phyloP scores from a whole-genome alignment of 2,329 filamentous ascomycete genomes.

The Fusarium longipes region DNA sequence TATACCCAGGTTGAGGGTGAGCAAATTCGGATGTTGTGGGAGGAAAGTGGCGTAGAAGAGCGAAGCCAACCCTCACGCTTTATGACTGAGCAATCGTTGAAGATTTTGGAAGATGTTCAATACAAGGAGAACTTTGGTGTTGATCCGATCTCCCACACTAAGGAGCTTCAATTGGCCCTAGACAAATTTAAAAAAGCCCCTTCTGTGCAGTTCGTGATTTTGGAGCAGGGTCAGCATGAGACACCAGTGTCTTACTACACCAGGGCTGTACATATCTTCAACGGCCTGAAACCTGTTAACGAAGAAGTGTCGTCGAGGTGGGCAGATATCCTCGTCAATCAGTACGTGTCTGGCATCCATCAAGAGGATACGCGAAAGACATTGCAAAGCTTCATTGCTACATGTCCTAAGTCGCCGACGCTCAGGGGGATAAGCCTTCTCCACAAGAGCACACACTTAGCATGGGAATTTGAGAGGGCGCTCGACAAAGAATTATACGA shows the following conservation, averaged over 20 bases:
- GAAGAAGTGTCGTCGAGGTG: conserved; percentile 8
- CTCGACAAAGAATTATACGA: conserved; percentile 61
- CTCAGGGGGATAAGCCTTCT: conserved; percentile 58
- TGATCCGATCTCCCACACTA: conserved; percentile 63
- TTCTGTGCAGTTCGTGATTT: conserved; percentile 63
- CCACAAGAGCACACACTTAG: conserved; percentile 68
- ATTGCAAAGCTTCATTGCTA: conserved; percentile 46
- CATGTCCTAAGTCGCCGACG: conserved; percentile 28
- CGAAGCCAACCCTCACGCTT: conserved; percentile 30
- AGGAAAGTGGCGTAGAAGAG: conserved; percentile 40
- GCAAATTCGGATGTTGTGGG: conserved; percentile 57
- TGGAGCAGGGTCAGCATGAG: conserved; percentile 67
- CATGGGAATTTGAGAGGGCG: conserved; percentile 65
- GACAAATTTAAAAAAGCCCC: conserved; percentile 64
- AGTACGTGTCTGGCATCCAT: conserved; percentile 66
- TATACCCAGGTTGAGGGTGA: conserved; percentile 68
- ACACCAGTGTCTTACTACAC: conserved; percentile 61
- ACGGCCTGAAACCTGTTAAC: conserved; percentile 25
- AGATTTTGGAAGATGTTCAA: conserved; percentile 60
- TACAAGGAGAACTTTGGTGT: conserved; percentile 53
- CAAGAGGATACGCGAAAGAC: conserved; percentile 58
- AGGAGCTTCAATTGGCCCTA: conserved; percentile 61
- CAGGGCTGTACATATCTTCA: conserved; percentile 51
- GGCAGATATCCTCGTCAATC: conserved; percentile 48
- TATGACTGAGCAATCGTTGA: conserved; percentile 53